Percentiles rank a stretch among this genome's conserved stretches.
phyloP scores from a whole-genome alignment of 805 yeast genomes.

The Cyberlindnera maritima region DNA sequence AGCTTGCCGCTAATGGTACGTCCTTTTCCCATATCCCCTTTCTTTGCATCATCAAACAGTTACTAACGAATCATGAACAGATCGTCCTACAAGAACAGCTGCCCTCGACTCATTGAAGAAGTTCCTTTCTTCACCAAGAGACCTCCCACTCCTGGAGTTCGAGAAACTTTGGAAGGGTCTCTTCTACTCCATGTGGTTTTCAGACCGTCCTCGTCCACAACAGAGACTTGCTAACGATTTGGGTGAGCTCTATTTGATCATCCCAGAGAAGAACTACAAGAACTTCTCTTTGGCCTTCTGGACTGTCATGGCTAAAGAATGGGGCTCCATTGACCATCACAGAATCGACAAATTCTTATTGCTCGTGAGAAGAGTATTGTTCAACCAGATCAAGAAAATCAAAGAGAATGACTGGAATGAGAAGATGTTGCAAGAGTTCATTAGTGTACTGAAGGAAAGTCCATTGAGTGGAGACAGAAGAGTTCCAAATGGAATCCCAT shows the following conservation, averaged over 20 bases:
- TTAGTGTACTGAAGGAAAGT: slow-evolving; percentile 38
- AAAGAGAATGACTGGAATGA: slow-evolving; percentile 52
- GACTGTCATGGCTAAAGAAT: slow-evolving; percentile 73
- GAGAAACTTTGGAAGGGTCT: slow-evolving; percentile 96
- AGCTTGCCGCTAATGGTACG: slow-evolving; percentile 73
- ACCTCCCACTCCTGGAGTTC: slow-evolving; percentile 41
- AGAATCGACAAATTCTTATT: slow-evolving; percentile 85
- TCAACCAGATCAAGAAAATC: slow-evolving; percentile 60
- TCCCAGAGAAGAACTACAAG: slow-evolving; percentile 42
- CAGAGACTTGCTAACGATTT: slow-evolving; percentile 75
- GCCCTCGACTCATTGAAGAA: slow-evolving; percentile 65
- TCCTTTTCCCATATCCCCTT: not conserved
- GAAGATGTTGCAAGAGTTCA: slow-evolving; percentile 42
- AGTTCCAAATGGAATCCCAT: slow-evolving; percentile 72
- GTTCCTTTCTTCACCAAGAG: slow-evolving; percentile 43
- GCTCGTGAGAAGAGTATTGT: slow-evolving; percentile 73
- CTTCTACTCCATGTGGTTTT: slow-evolving; percentile 93
- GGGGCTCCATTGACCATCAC: slow-evolving; percentile 79
- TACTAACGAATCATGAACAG: slow-evolving; percentile 21
- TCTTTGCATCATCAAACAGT: not conserved
- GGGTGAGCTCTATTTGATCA: slow-evolving; percentile 51
- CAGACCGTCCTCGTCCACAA: slow-evolving; percentile 92
- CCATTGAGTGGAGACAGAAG: slow-evolving; percentile 58
- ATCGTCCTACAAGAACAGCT: slow-evolving; percentile 67
- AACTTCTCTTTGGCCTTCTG: slow-evolving; percentile 74